Evolutionary conservation across 345 rosid species (phyloP), one percentile per base, ranked within the genome.

Genomic region (Mallotus nudiflorus): DNA sequence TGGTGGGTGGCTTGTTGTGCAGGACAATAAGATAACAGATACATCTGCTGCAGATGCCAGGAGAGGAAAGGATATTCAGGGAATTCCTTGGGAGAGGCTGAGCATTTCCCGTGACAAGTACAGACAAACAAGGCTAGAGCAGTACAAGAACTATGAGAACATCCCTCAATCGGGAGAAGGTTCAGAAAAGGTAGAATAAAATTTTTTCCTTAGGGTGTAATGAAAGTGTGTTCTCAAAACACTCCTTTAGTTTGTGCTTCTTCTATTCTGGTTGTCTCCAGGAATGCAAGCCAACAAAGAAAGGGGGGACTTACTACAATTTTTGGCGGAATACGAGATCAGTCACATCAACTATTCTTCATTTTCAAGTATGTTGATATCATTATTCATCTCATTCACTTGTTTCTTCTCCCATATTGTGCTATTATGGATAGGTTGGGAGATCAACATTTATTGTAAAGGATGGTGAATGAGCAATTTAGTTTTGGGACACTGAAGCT

Each of bases 271-370:
- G 62, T 61, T 51, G 42, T 63, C 44, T 42, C 29, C 62, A 84
- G 87, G 87, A 84, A 46, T 83, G 86, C 80, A 80, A 72, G n/a
- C 66, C 29, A 19, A 78, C 81, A 51, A 74, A 54, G 73, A 84
- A 74, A 67, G 90, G 83, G 42, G 83, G 84, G 9, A 60, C 33
- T 33, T 80, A 76, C 69, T 85, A 79, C 67, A 85, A 83, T 48
- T 85, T 85, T 71, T 73, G 85, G 81, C 79, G 78, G 50, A 85
- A 85, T 66, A 77, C 87, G 16, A 82, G 85, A 85, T 80, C 87
- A 14, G 89, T 83, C 66, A 83, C 84, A 65, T 85, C 89, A 19
- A 85, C 89, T 51, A 85, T 85, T 66, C 85, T 85, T 71, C 89
- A 85, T 77, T 85, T 85, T 71, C 89, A 85, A 68, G 89, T 83